Base-by-base conservation (phyloP, 768 basidiomycete genomes). In the Boletus subparvulus region DNA sequence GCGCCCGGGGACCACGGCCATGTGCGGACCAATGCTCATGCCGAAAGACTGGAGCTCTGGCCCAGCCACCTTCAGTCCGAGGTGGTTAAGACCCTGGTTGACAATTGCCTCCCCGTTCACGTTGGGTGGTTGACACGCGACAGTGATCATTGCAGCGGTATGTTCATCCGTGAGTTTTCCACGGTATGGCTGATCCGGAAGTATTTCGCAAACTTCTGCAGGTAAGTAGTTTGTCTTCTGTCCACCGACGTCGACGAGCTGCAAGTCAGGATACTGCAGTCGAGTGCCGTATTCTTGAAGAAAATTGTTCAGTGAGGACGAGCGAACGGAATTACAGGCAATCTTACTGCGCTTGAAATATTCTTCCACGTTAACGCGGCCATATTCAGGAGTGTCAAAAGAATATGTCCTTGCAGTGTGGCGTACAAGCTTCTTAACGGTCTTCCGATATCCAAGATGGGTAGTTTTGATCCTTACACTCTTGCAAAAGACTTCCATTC, bases 371-470 rank as follows among this genome's bases (percentile, higher is more conserved):
- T 73, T 75, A 30, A 83, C 75, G 1, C 67, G 70, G 6, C 73
- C 73, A 47, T 71, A 65, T 30, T 79, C 79, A 3, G 75, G 69
- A 6, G 77, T 72, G 10, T 69, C 63, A 58, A 83, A 83, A 13
- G 52, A 67, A 56, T 79, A 70, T 32, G 77, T 65, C 37, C 46
- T 72, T 16, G 83, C 75, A 11, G 36, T 78, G 19, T 71, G 46
- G 24, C 75, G 74, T 13, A 77, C 75, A 14, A 88, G 66, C 3
- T 69, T 69, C 68, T 86, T 87, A 56, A 93, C 78, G 0, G 85
- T 84, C 73, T 90, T 92, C 65, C 76, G 83, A 64, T 90, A 87
- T n/a, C 84, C 83, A 14, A 93, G 76, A 70, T 92, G 90, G 3
- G 69, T 78, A 1, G 89, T 83, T 66, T 77, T 78, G 46, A 93